These are phyloP conservation scores for Colletotrichum graminicola DNA, from an alignment of 2,329 filamentous ascomycete species.

Conservation along the genomic window DNA sequence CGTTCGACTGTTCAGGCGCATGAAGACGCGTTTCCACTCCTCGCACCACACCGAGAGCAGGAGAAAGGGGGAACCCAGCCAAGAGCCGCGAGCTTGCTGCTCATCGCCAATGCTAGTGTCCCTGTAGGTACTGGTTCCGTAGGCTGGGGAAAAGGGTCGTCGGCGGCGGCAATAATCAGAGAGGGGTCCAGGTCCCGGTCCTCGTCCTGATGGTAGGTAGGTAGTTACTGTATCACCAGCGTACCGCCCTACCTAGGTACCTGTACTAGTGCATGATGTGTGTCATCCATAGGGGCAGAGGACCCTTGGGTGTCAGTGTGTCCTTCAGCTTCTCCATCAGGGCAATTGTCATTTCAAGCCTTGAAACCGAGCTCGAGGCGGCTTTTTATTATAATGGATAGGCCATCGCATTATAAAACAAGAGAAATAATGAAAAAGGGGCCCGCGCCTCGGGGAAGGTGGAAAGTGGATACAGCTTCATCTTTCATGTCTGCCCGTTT, in stretches of 20 bases:
- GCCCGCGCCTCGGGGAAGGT: slow-evolving; percentile 36
- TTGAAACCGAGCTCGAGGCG: slow-evolving; percentile 22
- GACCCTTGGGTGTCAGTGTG: slow-evolving; percentile 1
- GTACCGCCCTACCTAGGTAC: not conserved
- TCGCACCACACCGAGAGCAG: slow-evolving; percentile 20
- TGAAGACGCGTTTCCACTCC: slow-evolving; percentile 33
- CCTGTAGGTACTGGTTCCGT: not conserved
- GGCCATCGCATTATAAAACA: slow-evolving; percentile 18
- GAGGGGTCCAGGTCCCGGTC: slow-evolving; percentile 24
- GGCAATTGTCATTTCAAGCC: slow-evolving; percentile 21
- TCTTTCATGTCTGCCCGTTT: slow-evolving; percentile 31
- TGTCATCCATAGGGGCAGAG: slow-evolving; percentile 3
- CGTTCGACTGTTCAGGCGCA: slow-evolving; percentile 33
- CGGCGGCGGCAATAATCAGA: slow-evolving; percentile 25
- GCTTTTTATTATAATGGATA: slow-evolving; percentile 13
- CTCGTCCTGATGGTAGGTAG: not conserved
- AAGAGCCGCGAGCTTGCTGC: slow-evolving; percentile 24
- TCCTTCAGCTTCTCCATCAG: slow-evolving; percentile 15
- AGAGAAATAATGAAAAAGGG: slow-evolving; percentile 31
- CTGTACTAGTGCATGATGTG: not conserved
- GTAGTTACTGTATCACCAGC: no score
- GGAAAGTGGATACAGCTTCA: slow-evolving; percentile 39
- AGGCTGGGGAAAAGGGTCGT: slow-evolving; percentile 4
- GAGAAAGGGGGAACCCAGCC: slow-evolving; percentile 38
- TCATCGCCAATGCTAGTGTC: slow-evolving; percentile 29